phyloP scores from a whole-genome alignment of 345 rosid genomes.

The Psidium friedrichsthalianum region DNA sequence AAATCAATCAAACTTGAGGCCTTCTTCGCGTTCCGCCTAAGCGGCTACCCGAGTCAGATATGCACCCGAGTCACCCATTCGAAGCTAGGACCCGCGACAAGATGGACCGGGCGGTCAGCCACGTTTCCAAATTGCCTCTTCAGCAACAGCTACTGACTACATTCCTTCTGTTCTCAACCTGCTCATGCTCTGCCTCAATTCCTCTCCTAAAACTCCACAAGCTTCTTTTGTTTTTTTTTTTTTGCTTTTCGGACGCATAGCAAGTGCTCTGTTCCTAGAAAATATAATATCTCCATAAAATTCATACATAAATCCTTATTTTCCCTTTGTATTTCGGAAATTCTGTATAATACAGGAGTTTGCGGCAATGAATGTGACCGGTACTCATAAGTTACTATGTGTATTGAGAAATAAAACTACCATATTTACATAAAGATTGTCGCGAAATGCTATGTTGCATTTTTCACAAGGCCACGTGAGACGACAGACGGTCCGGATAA shows the following conservation, averaged over 20 bases:
- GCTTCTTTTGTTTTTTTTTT: too few species aligned
- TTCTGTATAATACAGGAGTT: not conserved
- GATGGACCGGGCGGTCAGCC: not conserved
- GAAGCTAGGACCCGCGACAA: not conserved
- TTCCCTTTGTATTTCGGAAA: not conserved
- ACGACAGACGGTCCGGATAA: fast-evolving
- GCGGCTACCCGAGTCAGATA: not conserved
- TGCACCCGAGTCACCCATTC: not conserved
- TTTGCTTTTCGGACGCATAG: not conserved
- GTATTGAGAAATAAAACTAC: not conserved
- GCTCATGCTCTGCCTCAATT: not conserved
- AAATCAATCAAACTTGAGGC: not conserved
- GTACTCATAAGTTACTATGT: not conserved
- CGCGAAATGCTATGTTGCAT: not conserved
- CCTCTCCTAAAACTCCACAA: not conserved
- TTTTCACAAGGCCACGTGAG: not conserved
- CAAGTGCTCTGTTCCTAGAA: not conserved
- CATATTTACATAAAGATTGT: not conserved
- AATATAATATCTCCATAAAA: not conserved
- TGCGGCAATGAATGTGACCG: not conserved
- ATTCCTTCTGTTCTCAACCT: not conserved
- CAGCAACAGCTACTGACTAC: not conserved
- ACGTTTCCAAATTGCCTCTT: not conserved
- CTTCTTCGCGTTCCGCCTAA: too few species aligned
- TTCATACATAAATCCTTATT: not conserved